These are phyloP conservation scores for Blastobotrys attinorum DNA, from an alignment of 805 yeast genomes.

Conservation along the genomic window DNA sequence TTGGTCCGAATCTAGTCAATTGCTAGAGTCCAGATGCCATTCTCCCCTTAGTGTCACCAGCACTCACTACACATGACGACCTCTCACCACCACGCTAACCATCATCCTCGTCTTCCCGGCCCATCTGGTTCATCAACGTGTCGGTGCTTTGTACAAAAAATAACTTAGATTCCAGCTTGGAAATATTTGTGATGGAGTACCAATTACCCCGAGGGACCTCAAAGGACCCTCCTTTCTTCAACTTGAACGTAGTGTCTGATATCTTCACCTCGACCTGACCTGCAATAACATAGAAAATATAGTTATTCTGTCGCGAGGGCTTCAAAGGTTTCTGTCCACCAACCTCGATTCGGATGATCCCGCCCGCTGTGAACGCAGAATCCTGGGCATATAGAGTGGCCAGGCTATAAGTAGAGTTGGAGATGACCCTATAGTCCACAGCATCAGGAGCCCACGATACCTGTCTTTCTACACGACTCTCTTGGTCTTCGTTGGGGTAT, in stretches of 20 bases:
- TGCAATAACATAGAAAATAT: conserved; percentile 64
- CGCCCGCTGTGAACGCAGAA: conserved; percentile 14
- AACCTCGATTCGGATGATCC: conserved; percentile 11
- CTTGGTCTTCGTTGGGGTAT: conserved; percentile 40
- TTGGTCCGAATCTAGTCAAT: no score
- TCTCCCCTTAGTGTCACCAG: no score
- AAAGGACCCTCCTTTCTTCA: conserved; percentile 66
- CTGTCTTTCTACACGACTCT: conserved; percentile 32
- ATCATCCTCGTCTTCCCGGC: no score
- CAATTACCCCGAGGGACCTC: conserved; percentile 73
- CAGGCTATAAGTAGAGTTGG: conserved; percentile 49
- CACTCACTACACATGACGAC: no score
- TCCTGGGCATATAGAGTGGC: conserved; percentile 50
- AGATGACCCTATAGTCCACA: conserved; percentile 33
- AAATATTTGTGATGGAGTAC: conserved; percentile 56
- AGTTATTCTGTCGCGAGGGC: conserved; percentile 57
- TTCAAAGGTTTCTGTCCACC: conserved; percentile 54
- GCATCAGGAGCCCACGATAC: conserved; percentile 56
- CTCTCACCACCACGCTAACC: no score
- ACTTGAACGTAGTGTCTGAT: conserved; percentile 49
- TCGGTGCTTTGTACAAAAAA: conserved; percentile 65
- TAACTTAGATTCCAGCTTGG: conserved; percentile 46
- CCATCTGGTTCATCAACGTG: conserved; percentile 4
- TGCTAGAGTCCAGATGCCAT: no score
- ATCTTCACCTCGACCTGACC: conserved; percentile 67